Base-by-base conservation (phyloP, 2,329 filamentous ascomycete genomes). In the Alternaria ethzedia region DNA sequence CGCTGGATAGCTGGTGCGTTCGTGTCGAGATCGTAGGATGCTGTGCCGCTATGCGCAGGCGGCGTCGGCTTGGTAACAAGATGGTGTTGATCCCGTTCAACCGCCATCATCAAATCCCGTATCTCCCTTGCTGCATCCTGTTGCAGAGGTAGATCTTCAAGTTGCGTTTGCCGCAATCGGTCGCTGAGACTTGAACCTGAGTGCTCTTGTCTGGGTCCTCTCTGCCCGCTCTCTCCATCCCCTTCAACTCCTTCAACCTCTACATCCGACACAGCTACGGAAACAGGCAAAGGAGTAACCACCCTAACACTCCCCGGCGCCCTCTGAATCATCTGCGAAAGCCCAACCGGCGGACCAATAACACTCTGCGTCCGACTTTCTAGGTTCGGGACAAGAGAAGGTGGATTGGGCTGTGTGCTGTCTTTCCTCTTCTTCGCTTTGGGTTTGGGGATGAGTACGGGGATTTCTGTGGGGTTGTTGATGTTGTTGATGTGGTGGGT, bases 161-260 rank as follows among this genome's bases (percentile, higher is more conserved):
- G 49, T 20, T 17, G 43, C 7, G 56, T 63, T 11, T 36, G 10
- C 26, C 46, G 46, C 0, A 61, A 32, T 11, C 59, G 59, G 20
- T 57, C 59, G 9, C 21, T 23, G 20, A 61, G 59, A 47, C 45
- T 61, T 11, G 59, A 61, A 2, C 46, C 36, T 6, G 59, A 57
- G 2, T 41, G 49, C 4, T 30, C 12, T 41, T 52, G 17, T 17
- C 20, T 23, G 0, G 28, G 28, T 30, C 28, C 28, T 6, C 12
- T 6, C 28, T 30, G 28, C 5, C 5, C 28, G 0, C 10, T 11
- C 28, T 30, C 28, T 2, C 6, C 28, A 30, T 13, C 28, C 2
- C 26, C 26, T 28, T 28, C 26, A 28, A 28, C 26, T 4, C 2
- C 25, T 26, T 10, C 25, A 26, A 26, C 25, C 2, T 26, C 25